phyloP scores from a whole-genome alignment of 441 rosid species.

The Capsella rubella region DNA sequence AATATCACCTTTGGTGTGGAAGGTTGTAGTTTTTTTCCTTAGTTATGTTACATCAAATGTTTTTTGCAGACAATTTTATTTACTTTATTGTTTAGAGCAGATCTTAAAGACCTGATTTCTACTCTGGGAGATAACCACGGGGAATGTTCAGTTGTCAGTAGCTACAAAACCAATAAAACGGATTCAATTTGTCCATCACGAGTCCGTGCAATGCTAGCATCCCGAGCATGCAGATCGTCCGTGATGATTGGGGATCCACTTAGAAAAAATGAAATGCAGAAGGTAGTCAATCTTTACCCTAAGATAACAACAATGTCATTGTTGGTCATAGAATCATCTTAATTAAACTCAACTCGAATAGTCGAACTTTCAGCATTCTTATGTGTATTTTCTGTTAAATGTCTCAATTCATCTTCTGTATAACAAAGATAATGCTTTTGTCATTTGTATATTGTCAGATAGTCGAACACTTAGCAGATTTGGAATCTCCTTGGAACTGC shows the following conservation, averaged over 20 bases:
- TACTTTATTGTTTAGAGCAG: conserved; percentile 51
- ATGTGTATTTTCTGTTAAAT: background rate
- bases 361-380: conserved; percentile 1
- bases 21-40: conserved; percentile 54
- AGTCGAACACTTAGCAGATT: conserved; percentile 74
- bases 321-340: background rate
- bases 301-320: conserved; percentile 3
- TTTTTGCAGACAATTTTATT: conserved; percentile 15
- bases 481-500: conserved; percentile 97
- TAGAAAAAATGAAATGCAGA: conserved; percentile 83
- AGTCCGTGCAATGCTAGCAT: conserved; percentile 94
- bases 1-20: conserved; percentile 91
- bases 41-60: conserved; percentile 22
- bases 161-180: conserved; percentile 75
- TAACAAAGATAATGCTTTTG: background rate
- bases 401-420: conserved; percentile 6
- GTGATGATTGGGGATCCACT: conserved; percentile 93
- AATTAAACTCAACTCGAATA: background rate
- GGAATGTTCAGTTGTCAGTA: conserved; percentile 78
- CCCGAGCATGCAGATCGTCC: conserved; percentile 92
- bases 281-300: conserved; percentile 54
- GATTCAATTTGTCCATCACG: conserved; percentile 90
- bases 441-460: conserved; percentile 53
- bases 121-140: conserved; percentile 82
- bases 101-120: conserved; percentile 89